Percentiles rank a stretch among this genome's conserved stretches.
Conservation (phyloP, 208 protist species). For the Acanthamoeba triangularis region DNA sequence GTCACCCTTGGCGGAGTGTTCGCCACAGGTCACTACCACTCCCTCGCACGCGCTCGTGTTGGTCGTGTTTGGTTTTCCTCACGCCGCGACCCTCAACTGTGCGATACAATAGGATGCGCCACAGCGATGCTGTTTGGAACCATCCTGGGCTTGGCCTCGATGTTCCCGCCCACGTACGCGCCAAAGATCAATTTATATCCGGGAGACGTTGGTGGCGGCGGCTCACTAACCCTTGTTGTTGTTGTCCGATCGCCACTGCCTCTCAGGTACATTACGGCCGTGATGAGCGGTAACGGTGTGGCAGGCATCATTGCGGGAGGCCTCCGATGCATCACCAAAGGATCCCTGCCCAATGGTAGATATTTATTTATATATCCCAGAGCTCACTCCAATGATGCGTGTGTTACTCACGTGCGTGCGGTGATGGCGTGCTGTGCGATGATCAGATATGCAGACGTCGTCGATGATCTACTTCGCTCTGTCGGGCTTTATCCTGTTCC, state of each 20-base stretch:
- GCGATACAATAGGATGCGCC: slow-evolving; percentile 76
- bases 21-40: neutral
- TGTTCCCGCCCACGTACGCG: slow-evolving; percentile 80
- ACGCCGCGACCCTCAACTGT: too few species aligned
- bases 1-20: slow-evolving; percentile 50
- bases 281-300: slow-evolving; percentile 84
- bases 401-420: neutral
- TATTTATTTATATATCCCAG: too few species aligned
- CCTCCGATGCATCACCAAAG: slow-evolving; percentile 81
- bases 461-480: slow-evolving; percentile 80
- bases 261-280: slow-evolving; percentile 45
- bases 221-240: neutral
- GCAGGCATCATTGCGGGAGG: slow-evolving; percentile 80
- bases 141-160: slow-evolving; percentile 78
- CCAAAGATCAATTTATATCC: neutral
- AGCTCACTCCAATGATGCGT: too few species aligned
- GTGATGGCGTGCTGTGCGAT: neutral
- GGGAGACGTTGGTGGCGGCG: neutral
- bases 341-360: slow-evolving; percentile 54
- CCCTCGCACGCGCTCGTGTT: neutral
- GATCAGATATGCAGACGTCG: neutral
- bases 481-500: slow-evolving; percentile 62
- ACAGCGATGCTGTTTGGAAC: slow-evolving; percentile 82
- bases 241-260: neutral
- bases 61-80: neutral